Base-by-base conservation (phyloP, 192 early-diverging fungal genomes). In the Coemansia sp. region DNA sequence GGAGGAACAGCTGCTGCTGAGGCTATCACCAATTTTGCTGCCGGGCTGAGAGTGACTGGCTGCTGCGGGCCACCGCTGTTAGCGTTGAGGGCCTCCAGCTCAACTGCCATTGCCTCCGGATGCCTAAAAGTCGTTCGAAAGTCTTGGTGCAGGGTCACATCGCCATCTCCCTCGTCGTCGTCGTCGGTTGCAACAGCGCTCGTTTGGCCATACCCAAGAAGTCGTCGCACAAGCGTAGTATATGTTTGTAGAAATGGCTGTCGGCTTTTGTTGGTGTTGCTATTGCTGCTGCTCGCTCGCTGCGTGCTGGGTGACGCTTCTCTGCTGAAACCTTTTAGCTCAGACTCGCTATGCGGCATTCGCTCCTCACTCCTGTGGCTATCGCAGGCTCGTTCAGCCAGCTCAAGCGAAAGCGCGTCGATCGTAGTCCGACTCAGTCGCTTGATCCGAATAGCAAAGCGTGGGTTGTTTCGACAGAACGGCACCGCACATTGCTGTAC, bases 381-480 rank as follows among this genome's bases (percentile, higher is more conserved):
- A 30, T 68, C 44, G 29, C 47, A 24, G 3, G 71, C 76, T 24
- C 39, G 59, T 4, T 39, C 50, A 2, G 76, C 76, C 55, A 78
- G 61, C 40, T 78, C 71, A 29, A 70, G 8, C 1, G 71, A 67
- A 49, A 73, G 18, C 32, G 61, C n/a, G 11, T 71, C 66, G 3
- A 68, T 34, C 0, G 56, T 29, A 37, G 20, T 27, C 18, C 40
- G 27, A 3, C 60, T 45, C 56, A 76, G 47, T 9, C 20, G 29
- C 15, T 24, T 37, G 7, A 76, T 41, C 40, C 56, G 41, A 32
- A 16, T 24, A 13, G 43, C 15, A 44, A 45, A 76, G 16, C 39
- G 38, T 12, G 63, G 10, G 41, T 76, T 76, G 52, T 53, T 49
- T 40, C 61, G 53, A 27, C 74, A 76, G 45, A 76, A 71, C 13